Base-by-base conservation (phyloP, 225 moss, liverwort and hornwort species). In the Takakia lepidozioides region DNA sequence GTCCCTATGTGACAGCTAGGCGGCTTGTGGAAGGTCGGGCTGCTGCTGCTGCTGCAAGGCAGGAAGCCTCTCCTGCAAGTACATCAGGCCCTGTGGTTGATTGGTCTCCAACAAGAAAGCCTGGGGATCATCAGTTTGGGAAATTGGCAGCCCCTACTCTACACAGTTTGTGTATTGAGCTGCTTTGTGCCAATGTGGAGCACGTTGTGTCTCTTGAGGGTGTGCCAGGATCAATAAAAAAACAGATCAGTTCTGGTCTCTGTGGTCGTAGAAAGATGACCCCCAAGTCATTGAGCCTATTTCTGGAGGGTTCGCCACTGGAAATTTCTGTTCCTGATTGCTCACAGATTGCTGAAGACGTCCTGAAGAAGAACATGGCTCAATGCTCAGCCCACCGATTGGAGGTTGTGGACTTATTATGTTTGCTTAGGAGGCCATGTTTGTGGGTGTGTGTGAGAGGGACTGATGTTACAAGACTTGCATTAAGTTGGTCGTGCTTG, bases 301-400 rank as follows among this genome's bases (percentile, higher is more conserved):
- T 58, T 19, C 56, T 73, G 40, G 35, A 38, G 20, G 59, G 55
- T 8, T 49, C 56, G 16, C 69, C 82, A n/a, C 45, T 60, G 0
- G 69, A 82, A 22, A 51, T 82, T 6, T 13, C 57, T 2, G 46
- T 82, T 29, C 76, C 82, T 26, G 76, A 82, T 46, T 76, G 72
- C 43, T 57, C 69, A 10, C 48, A n/a, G 8, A 24, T 64, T 6
- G 28, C 56, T 2, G 82, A 82, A 56, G 66, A 57, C 28, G 59
- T 27, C 8, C 59, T 82, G 30, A 57, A 48, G 1, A 45, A 60
- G 37, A 53, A 51, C 14, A 27, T 75, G 25, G 60, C 25, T 2
- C 41, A 46, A 19, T 52, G 65, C 26, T 16, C 30, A 14, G 39
- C 43, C 3, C 26, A 73, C 40, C 40, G 58, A 28, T 56, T 81